Evolutionary conservation across 2,329 filamentous ascomycete genomes (phyloP).

Genomic region (Fusarium sp.): DNA sequence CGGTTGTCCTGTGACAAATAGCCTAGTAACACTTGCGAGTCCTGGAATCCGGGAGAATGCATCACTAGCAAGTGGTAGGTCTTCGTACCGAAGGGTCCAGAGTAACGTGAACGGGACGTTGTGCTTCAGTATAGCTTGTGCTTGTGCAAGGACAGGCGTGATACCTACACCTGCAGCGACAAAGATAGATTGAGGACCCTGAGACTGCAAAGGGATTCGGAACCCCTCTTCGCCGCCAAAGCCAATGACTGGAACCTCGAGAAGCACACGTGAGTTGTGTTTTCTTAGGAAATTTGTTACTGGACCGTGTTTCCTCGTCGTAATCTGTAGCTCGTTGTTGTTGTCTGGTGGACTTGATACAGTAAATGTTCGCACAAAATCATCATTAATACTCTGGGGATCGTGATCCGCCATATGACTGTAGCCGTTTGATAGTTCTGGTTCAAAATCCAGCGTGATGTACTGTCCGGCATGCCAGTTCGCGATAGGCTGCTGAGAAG

Average conservation of each 20-base stretch:
- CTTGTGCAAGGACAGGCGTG: slow-evolving; percentile 80
- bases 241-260: slow-evolving; percentile 76
- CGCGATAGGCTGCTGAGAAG: slow-evolving; percentile 33
- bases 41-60: slow-evolving; percentile 63
- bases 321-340: slow-evolving; percentile 73
- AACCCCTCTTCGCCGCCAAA: slow-evolving; percentile 73
- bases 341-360: slow-evolving; percentile 69
- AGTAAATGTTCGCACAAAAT: slow-evolving; percentile 86
- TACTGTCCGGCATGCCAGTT: slow-evolving; percentile 79
- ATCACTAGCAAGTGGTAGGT: slow-evolving; percentile 72
- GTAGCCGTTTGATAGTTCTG: slow-evolving; percentile 78
- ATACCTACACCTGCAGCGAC: slow-evolving; percentile 85
- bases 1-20: slow-evolving; percentile 72
- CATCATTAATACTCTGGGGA: slow-evolving; percentile 83
- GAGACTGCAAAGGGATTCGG: slow-evolving; percentile 46
- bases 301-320: slow-evolving; percentile 73
- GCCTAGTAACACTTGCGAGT: slow-evolving; percentile 62
- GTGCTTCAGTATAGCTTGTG: slow-evolving; percentile 57
- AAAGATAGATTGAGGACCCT: slow-evolving; percentile 61
- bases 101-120: slow-evolving; percentile 64
- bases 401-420: slow-evolving; percentile 87
- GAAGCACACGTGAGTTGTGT: slow-evolving; percentile 61
- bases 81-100: slow-evolving; percentile 73
- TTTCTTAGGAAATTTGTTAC: slow-evolving; percentile 74
- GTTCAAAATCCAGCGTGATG: slow-evolving; percentile 77